A percentile compares a stretch with the other conserved stretches of the same genome.
These are phyloP conservation scores for Stentor roeselii DNA, from an alignment of 73 alveolate species.

Conservation along the genomic window DNA sequence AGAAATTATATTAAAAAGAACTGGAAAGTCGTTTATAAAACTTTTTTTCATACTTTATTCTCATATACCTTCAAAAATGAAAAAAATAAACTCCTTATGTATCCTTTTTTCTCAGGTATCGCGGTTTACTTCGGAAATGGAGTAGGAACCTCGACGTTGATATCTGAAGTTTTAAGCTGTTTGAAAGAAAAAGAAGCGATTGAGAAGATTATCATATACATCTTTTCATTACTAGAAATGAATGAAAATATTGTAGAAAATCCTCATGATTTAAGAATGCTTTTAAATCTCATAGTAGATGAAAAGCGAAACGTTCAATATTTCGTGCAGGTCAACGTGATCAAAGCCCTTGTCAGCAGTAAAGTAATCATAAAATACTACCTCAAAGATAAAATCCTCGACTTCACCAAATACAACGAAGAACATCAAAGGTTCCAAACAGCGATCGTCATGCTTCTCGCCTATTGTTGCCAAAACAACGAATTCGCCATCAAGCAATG, in stretches of 20 bases:
- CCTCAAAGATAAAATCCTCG: neutral
- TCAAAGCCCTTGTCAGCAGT: constrained; percentile 5
- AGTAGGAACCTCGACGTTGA: neutral
- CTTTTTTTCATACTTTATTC: neutral
- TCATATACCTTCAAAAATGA: constrained; percentile 3
- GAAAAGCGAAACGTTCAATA: neutral
- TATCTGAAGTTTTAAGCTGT: neutral
- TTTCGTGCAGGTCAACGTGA: neutral
- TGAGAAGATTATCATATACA: constrained; percentile 1
- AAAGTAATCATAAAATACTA: neutral
- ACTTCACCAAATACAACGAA: neutral
- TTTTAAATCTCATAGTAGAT: neutral
- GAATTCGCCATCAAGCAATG: constrained; percentile 7
- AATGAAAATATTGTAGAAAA: neutral
- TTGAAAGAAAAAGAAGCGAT: neutral
- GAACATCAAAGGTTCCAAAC: neutral
- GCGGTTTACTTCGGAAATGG: constrained; percentile 13
- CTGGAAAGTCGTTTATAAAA: neutral
- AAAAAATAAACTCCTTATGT: constrained; percentile 5
- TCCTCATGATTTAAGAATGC: constrained; percentile 8
- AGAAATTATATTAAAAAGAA: neutral
- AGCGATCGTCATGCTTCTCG: neutral
- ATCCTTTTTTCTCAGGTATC: neutral
- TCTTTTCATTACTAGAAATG: neutral
- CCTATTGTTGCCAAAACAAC: neutral